These are phyloP conservation scores for Aspergillus fructus DNA, from an alignment of 2,329 filamentous ascomycete genomes.

Conservation along the genomic window DNA sequence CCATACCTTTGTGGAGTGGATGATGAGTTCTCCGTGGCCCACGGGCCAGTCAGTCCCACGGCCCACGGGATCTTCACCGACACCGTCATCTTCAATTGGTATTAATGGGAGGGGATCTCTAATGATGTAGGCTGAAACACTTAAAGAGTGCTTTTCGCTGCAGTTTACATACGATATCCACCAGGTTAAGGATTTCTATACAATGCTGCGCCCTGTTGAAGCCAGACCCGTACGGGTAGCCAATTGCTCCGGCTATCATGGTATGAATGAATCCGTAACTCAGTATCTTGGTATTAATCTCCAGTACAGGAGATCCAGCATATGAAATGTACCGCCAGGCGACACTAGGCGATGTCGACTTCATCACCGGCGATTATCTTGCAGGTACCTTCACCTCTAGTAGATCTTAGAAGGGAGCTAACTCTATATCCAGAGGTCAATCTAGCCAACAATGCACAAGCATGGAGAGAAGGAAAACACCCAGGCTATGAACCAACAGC, in stretches of 20 bases:
- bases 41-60: too few relatives aligned
- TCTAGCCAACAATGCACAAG: constrained; percentile 48
- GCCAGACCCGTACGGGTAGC: constrained; percentile 30
- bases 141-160: too few relatives aligned
- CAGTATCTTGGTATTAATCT: neutral
- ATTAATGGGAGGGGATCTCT: too few relatives aligned
- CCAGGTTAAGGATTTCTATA: too few relatives aligned
- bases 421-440: constrained; percentile 39
- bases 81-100: too few relatives aligned
- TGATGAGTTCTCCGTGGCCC: too few relatives aligned
- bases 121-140: too few relatives aligned
- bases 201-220: too few relatives aligned
- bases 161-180: too few relatives aligned
- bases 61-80: too few relatives aligned
- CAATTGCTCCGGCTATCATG: constrained; percentile 36
- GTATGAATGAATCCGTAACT: neutral
- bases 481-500: constrained; percentile 48
- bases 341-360: constrained; percentile 43
- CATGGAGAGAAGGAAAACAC: constrained; percentile 41
- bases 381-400: constrained; percentile 33
- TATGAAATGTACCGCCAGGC: constrained; percentile 40
- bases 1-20: too few relatives aligned
- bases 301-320: constrained; percentile 29
- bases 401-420: constrained; percentile 4
- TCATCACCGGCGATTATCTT: constrained; percentile 56